These are phyloP conservation scores for Aegle marmelos DNA, from an alignment of 345 rosid species.

Conservation along the genomic window DNA sequence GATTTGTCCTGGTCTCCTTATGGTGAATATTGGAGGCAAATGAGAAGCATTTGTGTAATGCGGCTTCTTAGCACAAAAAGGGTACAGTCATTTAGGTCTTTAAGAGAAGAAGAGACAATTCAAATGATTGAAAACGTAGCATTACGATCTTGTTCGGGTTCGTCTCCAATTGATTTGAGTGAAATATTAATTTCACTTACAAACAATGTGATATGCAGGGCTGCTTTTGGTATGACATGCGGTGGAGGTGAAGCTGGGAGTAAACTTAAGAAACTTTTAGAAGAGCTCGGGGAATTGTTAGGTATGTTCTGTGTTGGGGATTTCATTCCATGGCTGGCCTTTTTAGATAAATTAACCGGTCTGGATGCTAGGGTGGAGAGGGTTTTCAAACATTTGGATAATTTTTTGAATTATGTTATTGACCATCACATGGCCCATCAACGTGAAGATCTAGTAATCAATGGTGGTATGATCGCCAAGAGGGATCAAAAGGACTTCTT, in stretches of 20 bases:
- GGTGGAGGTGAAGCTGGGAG: slow-evolving; percentile 4
- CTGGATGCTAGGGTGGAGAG: slow-evolving; percentile 20
- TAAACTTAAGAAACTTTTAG: neutral
- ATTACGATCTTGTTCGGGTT: neutral
- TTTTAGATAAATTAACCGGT: slow-evolving; percentile 18
- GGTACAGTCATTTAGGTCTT: slow-evolving; percentile 14
- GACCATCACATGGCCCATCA: slow-evolving; percentile 3
- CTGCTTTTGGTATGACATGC: slow-evolving; percentile 10
- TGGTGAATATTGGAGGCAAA: slow-evolving; percentile 23
- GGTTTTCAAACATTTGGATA: slow-evolving; percentile 15
- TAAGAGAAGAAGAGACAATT: slow-evolving; percentile 20
- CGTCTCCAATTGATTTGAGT: slow-evolving; percentile 6
- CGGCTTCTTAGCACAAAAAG: slow-evolving; percentile 14
- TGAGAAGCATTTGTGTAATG: slow-evolving; percentile 16
- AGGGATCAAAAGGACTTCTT: slow-evolving; percentile 17
- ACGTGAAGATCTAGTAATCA: neutral
- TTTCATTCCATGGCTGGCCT: slow-evolving; percentile 15
- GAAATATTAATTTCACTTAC: slow-evolving; percentile 11
- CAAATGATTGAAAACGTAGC: slow-evolving; percentile 6
- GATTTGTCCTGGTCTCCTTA: slow-evolving; percentile 14
- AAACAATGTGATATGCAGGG: slow-evolving; percentile 4
- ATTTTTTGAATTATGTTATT: slow-evolving; percentile 15
- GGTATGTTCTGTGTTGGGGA: slow-evolving; percentile 9
- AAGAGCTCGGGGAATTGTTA: slow-evolving; percentile 13
- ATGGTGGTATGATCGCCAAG: neutral